Percentiles rank a stretch among this genome's conserved stretches.
These are phyloP conservation scores for Ogataea methylovora DNA, from an alignment of 805 yeast species.

Conservation along the genomic window DNA sequence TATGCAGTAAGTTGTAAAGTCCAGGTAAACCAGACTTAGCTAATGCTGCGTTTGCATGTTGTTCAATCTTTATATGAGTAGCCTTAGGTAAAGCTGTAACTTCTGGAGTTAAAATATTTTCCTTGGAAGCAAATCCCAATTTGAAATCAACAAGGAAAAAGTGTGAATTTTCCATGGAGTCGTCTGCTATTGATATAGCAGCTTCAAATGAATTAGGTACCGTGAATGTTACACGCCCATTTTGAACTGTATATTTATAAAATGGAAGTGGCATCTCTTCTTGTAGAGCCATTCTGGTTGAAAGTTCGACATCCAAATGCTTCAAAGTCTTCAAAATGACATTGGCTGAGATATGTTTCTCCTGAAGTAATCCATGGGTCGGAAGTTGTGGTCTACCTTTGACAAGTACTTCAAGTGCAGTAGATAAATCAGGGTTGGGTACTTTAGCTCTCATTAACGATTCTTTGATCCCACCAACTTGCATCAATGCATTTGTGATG, in stretches of 20 bases:
- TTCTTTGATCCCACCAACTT: conserved; percentile 59
- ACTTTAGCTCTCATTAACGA: conserved; percentile 82
- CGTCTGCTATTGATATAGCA: conserved; percentile 70
- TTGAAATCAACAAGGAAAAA: conserved; percentile 74
- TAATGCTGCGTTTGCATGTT: conserved; percentile 46
- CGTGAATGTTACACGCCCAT: conserved; percentile 69
- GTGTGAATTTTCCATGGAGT: conserved; percentile 29
- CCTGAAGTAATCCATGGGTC: conserved; percentile 48
- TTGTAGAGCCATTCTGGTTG: conserved; percentile 66
- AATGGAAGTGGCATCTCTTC: conserved; percentile 60
- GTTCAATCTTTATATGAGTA: conserved; percentile 40
- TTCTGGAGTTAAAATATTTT: conserved; percentile 21
- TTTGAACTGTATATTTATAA: conserved; percentile 52
- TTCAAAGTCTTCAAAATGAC: conserved; percentile 53
- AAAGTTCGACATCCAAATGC: conserved; percentile 64
- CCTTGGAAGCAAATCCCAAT: conserved; percentile 45
- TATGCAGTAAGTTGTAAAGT: conserved; percentile 48
- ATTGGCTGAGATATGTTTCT: conserved; percentile 41
- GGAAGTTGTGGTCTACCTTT: conserved; percentile 73
- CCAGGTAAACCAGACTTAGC: conserved; percentile 38
- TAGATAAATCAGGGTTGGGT: conserved; percentile 84
- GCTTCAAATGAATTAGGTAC: conserved; percentile 62
- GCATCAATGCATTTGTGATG: conserved; percentile 58
- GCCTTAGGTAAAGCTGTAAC: conserved; percentile 21
- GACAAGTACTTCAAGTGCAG: conserved; percentile 79